These are phyloP conservation scores for Pichia sp. DNA, from an alignment of 1,139 yeast species.

Conservation along the genomic window DNA sequence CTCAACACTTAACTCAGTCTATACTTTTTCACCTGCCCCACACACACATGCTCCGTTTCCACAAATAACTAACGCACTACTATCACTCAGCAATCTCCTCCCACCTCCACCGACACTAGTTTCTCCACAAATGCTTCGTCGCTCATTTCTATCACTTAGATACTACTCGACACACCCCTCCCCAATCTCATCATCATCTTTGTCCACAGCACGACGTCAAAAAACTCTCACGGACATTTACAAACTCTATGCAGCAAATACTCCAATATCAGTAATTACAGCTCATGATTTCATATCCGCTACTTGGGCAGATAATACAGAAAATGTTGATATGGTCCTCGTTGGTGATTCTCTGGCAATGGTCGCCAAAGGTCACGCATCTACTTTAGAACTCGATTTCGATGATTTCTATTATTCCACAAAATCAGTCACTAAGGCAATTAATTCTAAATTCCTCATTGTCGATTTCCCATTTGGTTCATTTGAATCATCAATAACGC, in stretches of 20 bases:
- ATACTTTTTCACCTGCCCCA: too few relatives aligned
- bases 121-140: not conserved
- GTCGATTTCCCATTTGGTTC: constrained; percentile 90
- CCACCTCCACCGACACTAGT: not conserved
- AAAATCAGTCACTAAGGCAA: constrained; percentile 69
- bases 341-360: constrained; percentile 93
- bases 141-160: too few relatives aligned
- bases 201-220: too few relatives aligned
- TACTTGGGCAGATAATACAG: constrained; percentile 57
- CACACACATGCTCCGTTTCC: not conserved
- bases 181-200: too few relatives aligned
- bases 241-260: constrained; percentile 29
- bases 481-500: constrained; percentile 57
- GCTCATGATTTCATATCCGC: constrained; percentile 86
- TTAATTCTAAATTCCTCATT: constrained; percentile 56
- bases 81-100: not conserved
- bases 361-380: constrained; percentile 79
- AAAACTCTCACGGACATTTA: constrained; percentile 39
- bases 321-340: constrained; percentile 57
- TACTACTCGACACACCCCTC: constrained; percentile 6
- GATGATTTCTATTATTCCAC: constrained; percentile 79
- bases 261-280: constrained; percentile 67
- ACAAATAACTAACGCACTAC: not conserved
- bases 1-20: too few relatives aligned
- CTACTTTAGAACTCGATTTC: constrained; percentile 66